Percentiles rank a stretch among this genome's conserved stretches.
Conservation (phyloP, 2,329 filamentous ascomycete species). For the Aspergillus ochraceoroseus region DNA sequence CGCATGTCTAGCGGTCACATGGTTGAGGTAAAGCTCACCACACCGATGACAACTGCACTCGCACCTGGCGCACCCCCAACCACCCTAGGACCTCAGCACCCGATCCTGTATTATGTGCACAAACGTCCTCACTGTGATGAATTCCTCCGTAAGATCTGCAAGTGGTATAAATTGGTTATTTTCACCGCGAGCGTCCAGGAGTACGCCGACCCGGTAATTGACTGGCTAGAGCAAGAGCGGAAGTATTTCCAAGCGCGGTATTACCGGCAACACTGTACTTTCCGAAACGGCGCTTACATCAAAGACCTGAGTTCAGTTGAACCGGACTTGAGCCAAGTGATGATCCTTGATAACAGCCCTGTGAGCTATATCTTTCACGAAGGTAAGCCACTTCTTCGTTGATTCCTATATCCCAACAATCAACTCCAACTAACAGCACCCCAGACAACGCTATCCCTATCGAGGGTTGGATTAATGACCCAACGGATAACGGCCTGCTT, state of each 20-base stretch:
- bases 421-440: slow-evolving; percentile 7
- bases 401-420: neutral
- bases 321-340: slow-evolving; percentile 93
- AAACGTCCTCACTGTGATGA: slow-evolving; percentile 96
- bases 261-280: slow-evolving; percentile 96
- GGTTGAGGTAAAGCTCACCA: slow-evolving; percentile 82
- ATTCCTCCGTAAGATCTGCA: slow-evolving; percentile 87
- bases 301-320: slow-evolving; percentile 96
- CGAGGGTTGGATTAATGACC: slow-evolving; percentile 98
- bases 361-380: slow-evolving; percentile 98
- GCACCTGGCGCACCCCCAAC: slow-evolving; percentile 54
- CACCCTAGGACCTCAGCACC: slow-evolving; percentile 76
- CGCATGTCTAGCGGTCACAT: slow-evolving; percentile 96
- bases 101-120: slow-evolving; percentile 97
- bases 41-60: slow-evolving; percentile 39
- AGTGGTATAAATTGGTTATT: slow-evolving; percentile 96
- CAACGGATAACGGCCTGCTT: slow-evolving; percentile 90
- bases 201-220: slow-evolving; percentile 96
- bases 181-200: slow-evolving; percentile 98
- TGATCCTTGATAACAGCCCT: slow-evolving; percentile 98
- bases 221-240: slow-evolving; percentile 94
- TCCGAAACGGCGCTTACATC: slow-evolving; percentile 92
- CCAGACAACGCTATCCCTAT: slow-evolving; percentile 97
- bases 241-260: slow-evolving; percentile 94
- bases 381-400: slow-evolving; percentile 55